Evolutionary conservation across 257 asterid genomes (phyloP).

Genomic region (Solanum peruvianum): DNA sequence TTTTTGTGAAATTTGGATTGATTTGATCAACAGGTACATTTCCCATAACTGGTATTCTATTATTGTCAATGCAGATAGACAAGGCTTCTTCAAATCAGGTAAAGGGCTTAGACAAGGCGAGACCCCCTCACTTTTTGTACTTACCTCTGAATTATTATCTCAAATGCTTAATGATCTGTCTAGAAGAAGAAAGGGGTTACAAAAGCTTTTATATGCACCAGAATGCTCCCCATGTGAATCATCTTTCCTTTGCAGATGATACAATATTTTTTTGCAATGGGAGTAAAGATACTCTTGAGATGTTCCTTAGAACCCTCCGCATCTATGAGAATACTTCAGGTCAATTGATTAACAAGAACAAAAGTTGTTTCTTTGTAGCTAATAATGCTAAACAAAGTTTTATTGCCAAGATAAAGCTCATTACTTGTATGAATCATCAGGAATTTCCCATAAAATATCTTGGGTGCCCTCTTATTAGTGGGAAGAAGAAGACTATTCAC

Average conservation of each 20-base stretch:
- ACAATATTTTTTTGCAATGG: neutral
- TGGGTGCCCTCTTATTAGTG: neutral
- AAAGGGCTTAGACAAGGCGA: neutral
- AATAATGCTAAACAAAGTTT: too few relatives aligned
- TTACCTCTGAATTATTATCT: neutral
- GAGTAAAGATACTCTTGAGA: neutral
- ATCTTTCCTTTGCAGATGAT: neutral
- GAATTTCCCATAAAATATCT: neutral
- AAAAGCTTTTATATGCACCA: neutral
- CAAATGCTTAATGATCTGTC: neutral
- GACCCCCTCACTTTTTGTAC: neutral
- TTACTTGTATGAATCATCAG: neutral
- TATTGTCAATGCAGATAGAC: neutral
- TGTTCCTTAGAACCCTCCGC: neutral
- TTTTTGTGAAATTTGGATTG: neutral
- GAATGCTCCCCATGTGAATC: neutral
- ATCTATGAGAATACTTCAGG: too few relatives aligned
- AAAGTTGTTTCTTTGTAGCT: neutral
- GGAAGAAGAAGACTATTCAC: neutral
- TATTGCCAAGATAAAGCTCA: too few relatives aligned
- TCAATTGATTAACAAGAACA: too few relatives aligned
- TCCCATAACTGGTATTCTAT: neutral
- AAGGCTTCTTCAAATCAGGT: neutral
- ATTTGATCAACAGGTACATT: neutral
- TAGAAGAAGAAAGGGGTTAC: neutral